Percentiles rank a stretch among this genome's conserved stretches.
Conservation (phyloP, 176 grass and related monocot species). For the Rhipidocladum racemiflorum region DNA sequence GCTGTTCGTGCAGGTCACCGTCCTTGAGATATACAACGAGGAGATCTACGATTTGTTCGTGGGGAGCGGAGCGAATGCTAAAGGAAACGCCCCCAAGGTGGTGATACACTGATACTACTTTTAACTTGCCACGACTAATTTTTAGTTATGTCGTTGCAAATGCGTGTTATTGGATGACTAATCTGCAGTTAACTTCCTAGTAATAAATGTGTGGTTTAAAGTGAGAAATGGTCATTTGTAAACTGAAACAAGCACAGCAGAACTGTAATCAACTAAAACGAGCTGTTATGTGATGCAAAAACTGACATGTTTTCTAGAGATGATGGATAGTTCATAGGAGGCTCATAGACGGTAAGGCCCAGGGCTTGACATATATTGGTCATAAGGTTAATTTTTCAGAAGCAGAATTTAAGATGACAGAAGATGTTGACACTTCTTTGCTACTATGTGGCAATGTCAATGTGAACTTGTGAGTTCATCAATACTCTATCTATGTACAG, state of each 20-base stretch:
- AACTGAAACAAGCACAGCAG: neutral
- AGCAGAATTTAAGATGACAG: neutral
- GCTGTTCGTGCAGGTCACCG: constrained; percentile 61
- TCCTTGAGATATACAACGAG: constrained; percentile 92
- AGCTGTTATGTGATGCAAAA: neutral
- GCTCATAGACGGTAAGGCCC: neutral
- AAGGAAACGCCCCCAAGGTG: constrained; percentile 75
- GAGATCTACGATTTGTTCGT: constrained; percentile 86
- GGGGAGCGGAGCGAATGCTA: constrained; percentile 29
- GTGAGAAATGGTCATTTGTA: neutral
- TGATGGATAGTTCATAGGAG: neutral
- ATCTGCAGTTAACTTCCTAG: neutral
- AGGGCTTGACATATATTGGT: neutral
- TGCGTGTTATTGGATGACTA: neutral
- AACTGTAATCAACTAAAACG: neutral
- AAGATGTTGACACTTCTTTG: neutral
- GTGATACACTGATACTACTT: constrained; percentile 14
- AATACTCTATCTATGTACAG: constrained; percentile 37
- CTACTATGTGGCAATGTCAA: neutral
- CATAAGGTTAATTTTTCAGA: neutral
- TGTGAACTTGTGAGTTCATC: neutral
- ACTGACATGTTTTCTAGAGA: neutral
- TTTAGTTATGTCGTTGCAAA: neutral
- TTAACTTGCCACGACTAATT: neutral
- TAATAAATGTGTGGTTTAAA: neutral